These are phyloP conservation scores for Mycena pura DNA, from an alignment of 768 basidiomycete genomes.

Conservation along the genomic window DNA sequence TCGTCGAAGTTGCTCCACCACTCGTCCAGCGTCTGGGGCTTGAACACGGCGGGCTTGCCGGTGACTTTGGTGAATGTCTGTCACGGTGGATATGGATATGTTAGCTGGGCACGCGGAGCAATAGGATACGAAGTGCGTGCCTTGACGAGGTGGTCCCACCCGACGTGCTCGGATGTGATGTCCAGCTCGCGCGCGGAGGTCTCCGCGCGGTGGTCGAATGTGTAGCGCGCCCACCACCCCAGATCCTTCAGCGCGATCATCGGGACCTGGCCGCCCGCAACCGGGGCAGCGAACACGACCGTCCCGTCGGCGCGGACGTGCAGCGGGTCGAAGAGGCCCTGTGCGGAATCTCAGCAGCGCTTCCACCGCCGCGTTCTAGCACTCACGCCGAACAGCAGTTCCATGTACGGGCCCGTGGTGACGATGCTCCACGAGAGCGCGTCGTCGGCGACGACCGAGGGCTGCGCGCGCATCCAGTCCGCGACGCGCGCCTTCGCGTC, in stretches of 20 bases:
- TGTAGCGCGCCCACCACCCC: slow-evolving; percentile 49
- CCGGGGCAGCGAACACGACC: slow-evolving; percentile 45
- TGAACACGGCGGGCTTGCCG: slow-evolving; percentile 13
- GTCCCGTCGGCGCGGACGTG: slow-evolving; percentile 44
- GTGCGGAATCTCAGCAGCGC: not conserved
- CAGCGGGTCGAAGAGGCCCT: slow-evolving; percentile 12
- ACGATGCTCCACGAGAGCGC: slow-evolving; percentile 17
- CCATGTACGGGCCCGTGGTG: slow-evolving; percentile 19
- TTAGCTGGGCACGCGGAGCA: too few species aligned
- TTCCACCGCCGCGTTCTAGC: not conserved
- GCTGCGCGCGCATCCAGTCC: slow-evolving; percentile 13
- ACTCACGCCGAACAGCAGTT: slow-evolving; percentile 9
- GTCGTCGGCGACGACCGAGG: slow-evolving; percentile 2
- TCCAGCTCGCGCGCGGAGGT: slow-evolving; percentile 45
- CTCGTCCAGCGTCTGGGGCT: slow-evolving; percentile 2
- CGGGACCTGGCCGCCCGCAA: slow-evolving; percentile 43
- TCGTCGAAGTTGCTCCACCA: slow-evolving; percentile 27
- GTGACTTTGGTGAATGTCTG: slow-evolving; percentile 24
- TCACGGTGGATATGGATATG: too few species aligned
- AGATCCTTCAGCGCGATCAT: slow-evolving; percentile 48
- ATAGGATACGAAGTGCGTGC: not conserved
- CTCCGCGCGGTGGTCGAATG: slow-evolving; percentile 42
- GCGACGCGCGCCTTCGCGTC: slow-evolving; percentile 12
- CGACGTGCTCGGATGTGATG: slow-evolving; percentile 45
- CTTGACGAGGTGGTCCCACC: slow-evolving; percentile 44